Conservation (phyloP, 768 basidiomycete genomes). For the Trametes gibbosa region DNA sequence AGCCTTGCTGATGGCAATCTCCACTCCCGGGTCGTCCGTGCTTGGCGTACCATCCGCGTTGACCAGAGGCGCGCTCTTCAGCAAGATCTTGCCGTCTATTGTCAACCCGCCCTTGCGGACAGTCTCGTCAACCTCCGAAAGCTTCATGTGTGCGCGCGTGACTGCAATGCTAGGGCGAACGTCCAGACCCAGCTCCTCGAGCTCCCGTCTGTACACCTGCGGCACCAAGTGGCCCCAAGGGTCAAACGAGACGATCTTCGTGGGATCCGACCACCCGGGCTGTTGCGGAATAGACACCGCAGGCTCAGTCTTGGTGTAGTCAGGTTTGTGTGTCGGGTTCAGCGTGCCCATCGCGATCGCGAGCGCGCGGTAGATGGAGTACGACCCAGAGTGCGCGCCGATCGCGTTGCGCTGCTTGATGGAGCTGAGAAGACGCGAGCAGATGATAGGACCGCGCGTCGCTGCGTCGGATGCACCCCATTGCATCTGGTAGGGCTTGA, state of each 20-base stretch:
- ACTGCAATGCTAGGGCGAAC: conserved; percentile 90
- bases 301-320: conserved; percentile 81
- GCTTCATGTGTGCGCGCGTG: conserved; percentile 91
- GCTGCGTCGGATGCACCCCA: conserved; percentile 75
- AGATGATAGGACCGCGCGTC: conserved; percentile 83
- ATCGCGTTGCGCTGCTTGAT: conserved; percentile 93
- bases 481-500: conserved; percentile 69
- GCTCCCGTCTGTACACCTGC: conserved; percentile 59
- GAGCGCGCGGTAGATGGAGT: conserved; percentile 92
- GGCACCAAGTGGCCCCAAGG: conserved; percentile 91
- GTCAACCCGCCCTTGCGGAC: conserved; percentile 66
- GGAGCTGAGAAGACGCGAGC: conserved; percentile 76
- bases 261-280: conserved; percentile 70
- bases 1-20: conserved; percentile 87
- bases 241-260: conserved; percentile 89
- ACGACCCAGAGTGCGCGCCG: conserved; percentile 91
- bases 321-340: conserved; percentile 75
- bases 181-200: conserved; percentile 70
- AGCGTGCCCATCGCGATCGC: conserved; percentile 89
- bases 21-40: conserved; percentile 70
- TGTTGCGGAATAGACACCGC: conserved; percentile 77
- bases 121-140: conserved; percentile 87
- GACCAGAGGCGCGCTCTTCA: conserved; percentile 59
- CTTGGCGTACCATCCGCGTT: conserved; percentile 64
- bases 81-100: conserved; percentile 82